These are phyloP conservation scores for Venturia effusa DNA, from an alignment of 2,329 filamentous ascomycete species.

Conservation along the genomic window DNA sequence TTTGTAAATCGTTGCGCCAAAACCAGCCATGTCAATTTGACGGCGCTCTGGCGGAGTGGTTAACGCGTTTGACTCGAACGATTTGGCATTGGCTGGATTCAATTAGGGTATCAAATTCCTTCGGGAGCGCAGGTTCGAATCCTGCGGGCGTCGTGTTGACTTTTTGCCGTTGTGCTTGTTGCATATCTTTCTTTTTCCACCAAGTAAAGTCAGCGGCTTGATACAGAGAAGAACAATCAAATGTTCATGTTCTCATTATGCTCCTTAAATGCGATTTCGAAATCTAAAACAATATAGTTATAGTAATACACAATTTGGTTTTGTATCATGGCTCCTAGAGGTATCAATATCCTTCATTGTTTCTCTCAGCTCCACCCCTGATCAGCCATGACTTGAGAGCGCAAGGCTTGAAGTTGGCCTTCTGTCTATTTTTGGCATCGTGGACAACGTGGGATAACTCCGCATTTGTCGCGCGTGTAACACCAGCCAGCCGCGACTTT, in stretches of 20 bases:
- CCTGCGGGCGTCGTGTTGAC: background rate
- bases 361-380: too few relatives aligned
- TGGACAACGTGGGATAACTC: background rate
- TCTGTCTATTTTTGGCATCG: background rate
- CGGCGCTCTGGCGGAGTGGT: conserved; percentile 4
- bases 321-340: too few relatives aligned
- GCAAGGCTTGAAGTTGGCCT: background rate
- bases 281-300: too few relatives aligned
- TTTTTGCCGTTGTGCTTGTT: background rate
- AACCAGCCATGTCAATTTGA: too few relatives aligned
- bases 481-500: background rate
- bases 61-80: conserved; percentile 4
- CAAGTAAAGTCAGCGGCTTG: too few relatives aligned
- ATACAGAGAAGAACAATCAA: too few relatives aligned
- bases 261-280: too few relatives aligned
- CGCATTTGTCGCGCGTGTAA: background rate
- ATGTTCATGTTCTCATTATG: too few relatives aligned
- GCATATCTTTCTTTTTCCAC: too few relatives aligned
- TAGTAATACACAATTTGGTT: too few relatives aligned
- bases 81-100: too few relatives aligned
- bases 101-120: background rate
- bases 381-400: background rate
- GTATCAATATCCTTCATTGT: background rate
- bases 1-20: too few relatives aligned
- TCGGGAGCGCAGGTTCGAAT: conserved; percentile 4